phyloP scores from a whole-genome alignment of 2,329 filamentous ascomycete species.

The Penicillium sp. region DNA sequence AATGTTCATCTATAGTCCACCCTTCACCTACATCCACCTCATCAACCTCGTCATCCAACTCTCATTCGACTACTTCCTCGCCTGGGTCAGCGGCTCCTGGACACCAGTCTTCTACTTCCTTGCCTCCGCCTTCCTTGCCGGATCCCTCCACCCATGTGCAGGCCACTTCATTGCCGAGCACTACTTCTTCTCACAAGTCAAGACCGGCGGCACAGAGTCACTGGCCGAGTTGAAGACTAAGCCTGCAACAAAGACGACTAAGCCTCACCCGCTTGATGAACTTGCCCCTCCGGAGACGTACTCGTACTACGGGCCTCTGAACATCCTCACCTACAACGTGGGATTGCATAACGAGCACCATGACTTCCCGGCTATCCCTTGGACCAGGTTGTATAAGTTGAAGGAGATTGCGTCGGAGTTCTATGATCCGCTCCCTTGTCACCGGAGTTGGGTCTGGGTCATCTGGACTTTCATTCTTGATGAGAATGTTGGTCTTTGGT shows the following conservation, averaged over 20 bases:
- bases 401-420: slow-evolving; percentile 84
- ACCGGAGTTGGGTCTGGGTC: slow-evolving; percentile 87
- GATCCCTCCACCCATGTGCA: slow-evolving; percentile 88
- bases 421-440: slow-evolving; percentile 81
- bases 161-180: slow-evolving; percentile 99
- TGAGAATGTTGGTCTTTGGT: slow-evolving; percentile 83
- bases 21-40: slow-evolving; percentile 80
- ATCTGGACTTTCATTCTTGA: slow-evolving; percentile 97
- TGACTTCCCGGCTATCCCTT: slow-evolving; percentile 95
- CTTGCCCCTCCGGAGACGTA: slow-evolving; percentile 86
- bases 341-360: slow-evolving; percentile 98
- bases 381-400: slow-evolving; percentile 79
- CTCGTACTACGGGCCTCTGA: slow-evolving; percentile 92
- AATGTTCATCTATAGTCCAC: slow-evolving; percentile 88
- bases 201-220: slow-evolving; percentile 40
- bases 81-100: slow-evolving; percentile 53
- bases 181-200: slow-evolving; percentile 63
- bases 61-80: slow-evolving; percentile 71
- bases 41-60: slow-evolving; percentile 79
- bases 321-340: slow-evolving; percentile 93
- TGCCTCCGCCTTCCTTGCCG: slow-evolving; percentile 87
- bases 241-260: slow-evolving; percentile 31
- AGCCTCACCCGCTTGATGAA: slow-evolving; percentile 56
- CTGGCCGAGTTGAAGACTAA: slow-evolving; percentile 54
- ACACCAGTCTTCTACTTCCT: slow-evolving; percentile 79